Evolutionary conservation across 1,284 basidiomycete species (phyloP), one percentile per base, ranked within the genome.

Genomic region (Fistulinella cinereoalba): DNA sequence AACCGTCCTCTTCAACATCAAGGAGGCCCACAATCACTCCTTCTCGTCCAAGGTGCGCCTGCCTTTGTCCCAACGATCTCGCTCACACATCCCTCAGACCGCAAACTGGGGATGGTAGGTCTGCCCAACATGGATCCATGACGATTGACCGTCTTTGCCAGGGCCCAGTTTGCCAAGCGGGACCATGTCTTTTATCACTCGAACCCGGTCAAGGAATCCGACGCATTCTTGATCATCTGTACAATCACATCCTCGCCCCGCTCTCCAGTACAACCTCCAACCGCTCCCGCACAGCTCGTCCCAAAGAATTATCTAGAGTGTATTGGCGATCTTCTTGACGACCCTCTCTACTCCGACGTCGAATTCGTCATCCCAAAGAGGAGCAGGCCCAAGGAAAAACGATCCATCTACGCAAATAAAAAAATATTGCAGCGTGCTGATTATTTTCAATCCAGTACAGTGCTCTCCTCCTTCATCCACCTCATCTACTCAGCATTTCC

Each of bases 41-140:
- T 93, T 92, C 55, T 89, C 86, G 11, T 82, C 80, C 64, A 88
- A 88, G 70, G 89, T 80, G 52, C 18, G 42, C 2, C 1, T 9
- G 11, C 46, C 28, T 38, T 18, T 37, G 21, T 18, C 32, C 21
- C 12, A 16, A 13, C 23, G 1, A 7, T 23, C 15, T 36, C 12
- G 36, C 54, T 62, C 41, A 65, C 24, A 16, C 15, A 24, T n/a
- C 25, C 32, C 25, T 27, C 50, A 84, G 82, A 85, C 87, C 4
- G 83, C 84, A 34, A 90, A 91, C 61, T 90, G 88, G 88, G 88
- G 88, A 65, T 89, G 86, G 85, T 85, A 76, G n/a, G n/a, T n/a
- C n/a, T n/a, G n/a, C n/a, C n/a, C n/a, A n/a, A n/a, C n/a, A n/a
- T n/a, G n/a, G n/a, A n/a, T n/a, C n/a, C n/a, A n/a, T n/a, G n/a